Evolutionary conservation across 371 early-diverging fungal species (phyloP).

Genomic region (Mortierella sp.): DNA sequence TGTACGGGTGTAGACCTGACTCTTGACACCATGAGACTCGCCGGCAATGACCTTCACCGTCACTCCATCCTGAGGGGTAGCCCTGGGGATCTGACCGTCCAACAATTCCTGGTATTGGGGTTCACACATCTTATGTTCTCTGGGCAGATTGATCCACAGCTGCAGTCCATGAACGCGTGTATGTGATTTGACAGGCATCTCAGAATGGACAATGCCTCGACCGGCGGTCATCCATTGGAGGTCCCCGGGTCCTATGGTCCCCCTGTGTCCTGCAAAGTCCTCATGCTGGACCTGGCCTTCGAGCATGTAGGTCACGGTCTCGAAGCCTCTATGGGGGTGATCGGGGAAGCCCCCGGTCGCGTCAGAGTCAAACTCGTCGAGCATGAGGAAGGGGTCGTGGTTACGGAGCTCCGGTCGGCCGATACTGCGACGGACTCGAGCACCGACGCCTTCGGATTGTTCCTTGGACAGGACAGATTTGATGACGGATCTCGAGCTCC

Average conservation of each 20-base stretch:
- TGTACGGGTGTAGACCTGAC: conserved; percentile 67
- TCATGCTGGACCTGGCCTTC: conserved; percentile 81
- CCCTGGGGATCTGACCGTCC: conserved; percentile 59
- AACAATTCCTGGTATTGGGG: conserved; percentile 75
- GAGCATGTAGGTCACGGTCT: conserved; percentile 85
- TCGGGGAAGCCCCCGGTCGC: conserved; percentile 72
- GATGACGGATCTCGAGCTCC: conserved; percentile 14
- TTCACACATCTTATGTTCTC: conserved; percentile 70
- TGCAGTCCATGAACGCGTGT: conserved; percentile 68
- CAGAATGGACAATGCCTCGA: conserved; percentile 74
- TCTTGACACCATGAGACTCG: conserved; percentile 67
- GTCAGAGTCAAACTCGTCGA: conserved; percentile 77
- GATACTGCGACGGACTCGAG: conserved; percentile 75
- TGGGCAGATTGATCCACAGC: conserved; percentile 79
- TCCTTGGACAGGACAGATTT: conserved; percentile 13
- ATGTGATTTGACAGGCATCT: conserved; percentile 66
- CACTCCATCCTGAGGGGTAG: conserved; percentile 60
- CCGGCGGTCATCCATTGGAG: conserved; percentile 80
- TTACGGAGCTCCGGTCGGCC: conserved; percentile 74
- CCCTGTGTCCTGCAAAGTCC: conserved; percentile 87
- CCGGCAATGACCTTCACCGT: conserved; percentile 81
- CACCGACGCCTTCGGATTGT: conserved; percentile 44
- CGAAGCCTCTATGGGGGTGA: conserved; percentile 82
- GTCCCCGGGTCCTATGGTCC: conserved; percentile 72
- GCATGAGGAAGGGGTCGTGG: conserved; percentile 89